Percentiles rank a stretch among this genome's conserved stretches.
phyloP scores from a whole-genome alignment of 148 eudicot species.

The Rhododendron simsii region DNA sequence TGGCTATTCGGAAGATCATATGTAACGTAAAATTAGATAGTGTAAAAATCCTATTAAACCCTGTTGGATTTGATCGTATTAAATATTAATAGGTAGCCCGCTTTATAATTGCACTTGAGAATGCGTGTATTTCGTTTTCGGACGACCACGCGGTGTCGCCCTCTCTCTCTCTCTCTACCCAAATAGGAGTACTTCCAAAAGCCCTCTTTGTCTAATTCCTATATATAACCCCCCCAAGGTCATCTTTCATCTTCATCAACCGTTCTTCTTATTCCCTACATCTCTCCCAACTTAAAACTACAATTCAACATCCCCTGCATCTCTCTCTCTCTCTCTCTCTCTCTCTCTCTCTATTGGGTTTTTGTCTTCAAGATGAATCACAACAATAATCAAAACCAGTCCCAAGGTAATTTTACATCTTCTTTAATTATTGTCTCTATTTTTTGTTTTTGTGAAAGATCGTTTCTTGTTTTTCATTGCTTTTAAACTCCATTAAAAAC shows the following conservation, averaged over 20 bases:
- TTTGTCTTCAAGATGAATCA: neutral
- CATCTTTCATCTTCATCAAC: neutral
- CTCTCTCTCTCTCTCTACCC: neutral
- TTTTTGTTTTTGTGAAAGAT: neutral
- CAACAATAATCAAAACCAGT: slow-evolving; percentile 5
- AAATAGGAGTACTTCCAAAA: neutral
- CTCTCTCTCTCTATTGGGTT: too few relatives aligned
- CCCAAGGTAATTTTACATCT: neutral
- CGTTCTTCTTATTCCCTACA: neutral
- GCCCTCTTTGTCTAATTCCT: neutral
- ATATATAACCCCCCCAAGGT: neutral
- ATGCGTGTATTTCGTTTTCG: neutral
- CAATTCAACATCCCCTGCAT: neutral
- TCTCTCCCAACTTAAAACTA: neutral
- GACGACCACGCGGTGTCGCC: neutral
- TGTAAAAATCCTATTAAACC: too few relatives aligned
- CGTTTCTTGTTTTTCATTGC: neutral
- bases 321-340: neutral
- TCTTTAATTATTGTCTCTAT: too few relatives aligned
- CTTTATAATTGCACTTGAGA: neutral
- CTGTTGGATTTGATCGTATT: too few relatives aligned
- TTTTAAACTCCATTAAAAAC: neutral
- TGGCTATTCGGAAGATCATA: too few relatives aligned
- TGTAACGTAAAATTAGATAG: too few relatives aligned
- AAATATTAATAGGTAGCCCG: too few relatives aligned